Percentiles rank a stretch among this genome's conserved stretches.
Conservation (phyloP, 164 flowering plant genomes). For the Nymphaea colorata region DNA sequence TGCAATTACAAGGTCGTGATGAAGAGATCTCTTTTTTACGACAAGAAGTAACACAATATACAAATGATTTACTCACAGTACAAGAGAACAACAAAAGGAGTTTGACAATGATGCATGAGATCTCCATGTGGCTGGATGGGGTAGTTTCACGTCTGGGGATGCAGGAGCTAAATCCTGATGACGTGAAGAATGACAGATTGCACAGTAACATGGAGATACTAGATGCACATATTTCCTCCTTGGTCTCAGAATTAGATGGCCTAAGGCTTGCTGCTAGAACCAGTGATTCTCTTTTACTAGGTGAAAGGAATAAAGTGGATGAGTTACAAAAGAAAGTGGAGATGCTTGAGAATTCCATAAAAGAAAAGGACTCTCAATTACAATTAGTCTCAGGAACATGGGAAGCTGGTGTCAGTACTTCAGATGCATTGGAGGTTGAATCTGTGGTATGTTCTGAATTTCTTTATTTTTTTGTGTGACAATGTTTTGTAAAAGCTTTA, state of each 20-base stretch:
- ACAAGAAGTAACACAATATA: slow-evolving; percentile 88
- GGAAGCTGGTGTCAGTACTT: slow-evolving; percentile 17
- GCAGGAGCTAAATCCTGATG: slow-evolving; percentile 24
- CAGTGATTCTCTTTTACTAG: slow-evolving; percentile 45
- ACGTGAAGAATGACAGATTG: slow-evolving; percentile 12
- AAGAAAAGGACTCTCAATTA: slow-evolving; percentile 57
- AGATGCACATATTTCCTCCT: slow-evolving; percentile 37
- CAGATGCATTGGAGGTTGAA: slow-evolving; percentile 72
- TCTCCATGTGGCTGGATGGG: slow-evolving; percentile 51
- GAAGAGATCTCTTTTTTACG: slow-evolving; percentile 86
- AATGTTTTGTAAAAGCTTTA: too few species aligned
- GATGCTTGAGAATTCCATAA: slow-evolving; percentile 49
- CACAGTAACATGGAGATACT: slow-evolving; percentile 37
- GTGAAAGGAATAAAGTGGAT: slow-evolving; percentile 51
- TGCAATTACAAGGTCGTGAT: slow-evolving; percentile 75
- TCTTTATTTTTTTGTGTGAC: neutral
- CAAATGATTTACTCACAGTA: slow-evolving; percentile 68
- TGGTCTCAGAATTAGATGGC: slow-evolving; percentile 56
- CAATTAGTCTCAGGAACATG: slow-evolving; percentile 34
- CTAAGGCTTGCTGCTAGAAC: slow-evolving; percentile 36
- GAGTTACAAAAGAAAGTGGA: slow-evolving; percentile 43
- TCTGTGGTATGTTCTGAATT: slow-evolving; percentile 42
- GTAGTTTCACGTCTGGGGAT: slow-evolving; percentile 27
- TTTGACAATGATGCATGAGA: slow-evolving; percentile 43
- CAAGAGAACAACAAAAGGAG: slow-evolving; percentile 42